Conservation (phyloP, 495 filamentous ascomycete species). For the Penicillium longicatenatum region DNA sequence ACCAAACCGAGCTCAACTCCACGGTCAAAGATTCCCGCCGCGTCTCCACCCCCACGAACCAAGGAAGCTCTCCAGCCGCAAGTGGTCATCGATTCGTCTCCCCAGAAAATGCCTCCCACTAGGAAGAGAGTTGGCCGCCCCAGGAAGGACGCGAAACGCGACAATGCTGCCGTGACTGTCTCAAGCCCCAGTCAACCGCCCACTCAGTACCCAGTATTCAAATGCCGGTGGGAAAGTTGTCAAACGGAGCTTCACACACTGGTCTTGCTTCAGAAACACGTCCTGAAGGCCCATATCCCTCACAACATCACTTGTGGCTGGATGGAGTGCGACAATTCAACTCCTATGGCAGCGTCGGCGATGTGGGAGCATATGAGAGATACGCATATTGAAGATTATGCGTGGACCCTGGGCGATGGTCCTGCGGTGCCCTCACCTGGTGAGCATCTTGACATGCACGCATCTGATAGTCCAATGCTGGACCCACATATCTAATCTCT, state of each 20-base stretch:
- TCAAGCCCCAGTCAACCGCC: constrained; percentile 7
- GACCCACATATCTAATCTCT: constrained; percentile 21
- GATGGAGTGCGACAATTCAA: constrained; percentile 29
- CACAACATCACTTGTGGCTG: constrained; percentile 37
- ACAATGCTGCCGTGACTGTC: constrained; percentile 1
- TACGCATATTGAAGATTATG: constrained; percentile 58
- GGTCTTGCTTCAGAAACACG: constrained; percentile 66
- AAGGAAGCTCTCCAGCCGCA: constrained; percentile 4
- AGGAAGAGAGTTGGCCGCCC: constrained; percentile 19
- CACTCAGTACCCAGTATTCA: constrained; percentile 46
- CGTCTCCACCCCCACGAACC: not conserved
- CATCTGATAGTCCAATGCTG: constrained; percentile 1
- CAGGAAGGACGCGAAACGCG: not conserved
- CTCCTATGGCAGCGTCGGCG: constrained; percentile 30
- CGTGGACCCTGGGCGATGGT: constrained; percentile 70
- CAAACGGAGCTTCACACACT: constrained; percentile 73
- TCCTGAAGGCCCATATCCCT: constrained; percentile 56
- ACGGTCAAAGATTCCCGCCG: not conserved
- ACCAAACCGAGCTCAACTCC: not conserved
- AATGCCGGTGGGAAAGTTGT: constrained; percentile 68
- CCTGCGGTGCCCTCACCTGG: constrained; percentile 49
- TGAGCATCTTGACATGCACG: constrained; percentile 39
- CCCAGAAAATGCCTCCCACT: constrained; percentile 9
- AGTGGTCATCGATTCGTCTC: constrained; percentile 20
- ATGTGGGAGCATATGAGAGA: constrained; percentile 64